Percentiles rank a stretch among this genome's conserved stretches.
Evolutionary conservation across 2,329 filamentous ascomycete species (phyloP).

Genomic region (Xylariaceae sp.): DNA sequence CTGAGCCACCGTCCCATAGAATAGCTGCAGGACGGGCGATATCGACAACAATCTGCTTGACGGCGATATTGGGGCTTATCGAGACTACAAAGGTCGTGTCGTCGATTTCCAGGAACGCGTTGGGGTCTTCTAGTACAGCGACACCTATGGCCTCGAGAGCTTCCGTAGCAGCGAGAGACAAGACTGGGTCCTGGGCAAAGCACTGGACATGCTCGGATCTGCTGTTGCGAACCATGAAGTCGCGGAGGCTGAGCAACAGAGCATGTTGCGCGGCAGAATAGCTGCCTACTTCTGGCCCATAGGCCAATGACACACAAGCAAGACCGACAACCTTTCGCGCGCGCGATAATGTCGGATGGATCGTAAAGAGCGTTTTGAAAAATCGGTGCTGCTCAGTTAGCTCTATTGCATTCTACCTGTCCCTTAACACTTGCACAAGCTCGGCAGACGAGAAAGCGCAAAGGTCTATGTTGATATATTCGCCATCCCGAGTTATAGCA

Average conservation of each 20-base stretch:
- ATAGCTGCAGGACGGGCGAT: constrained; percentile 41
- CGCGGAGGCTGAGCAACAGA: background rate
- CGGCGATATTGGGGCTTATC: constrained; percentile 36
- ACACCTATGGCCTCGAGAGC: constrained; percentile 35
- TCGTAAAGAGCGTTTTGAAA: background rate
- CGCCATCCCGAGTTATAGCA: too few species aligned
- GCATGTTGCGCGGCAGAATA: background rate
- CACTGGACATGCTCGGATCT: background rate
- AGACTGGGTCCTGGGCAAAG: constrained; percentile 1
- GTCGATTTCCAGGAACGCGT: constrained; percentile 42
- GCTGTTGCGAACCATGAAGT: background rate
- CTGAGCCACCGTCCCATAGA: constrained; percentile 29
- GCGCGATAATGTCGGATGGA: background rate
- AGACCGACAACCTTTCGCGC: constrained; percentile 2
- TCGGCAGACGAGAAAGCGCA: background rate
- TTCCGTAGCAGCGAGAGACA: background rate
- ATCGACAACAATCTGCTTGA: constrained; percentile 43
- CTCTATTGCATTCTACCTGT: background rate
- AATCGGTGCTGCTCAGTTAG: background rate
- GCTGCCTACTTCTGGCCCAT: background rate
- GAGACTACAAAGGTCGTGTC: constrained; percentile 38
- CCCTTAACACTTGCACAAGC: background rate
- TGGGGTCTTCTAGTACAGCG: constrained; percentile 39
- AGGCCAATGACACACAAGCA: background rate
- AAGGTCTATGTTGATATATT: background rate